These are phyloP conservation scores for Thalassiosira pacifica DNA, from an alignment of 352 stramenopile species.

Conservation along the genomic window DNA sequence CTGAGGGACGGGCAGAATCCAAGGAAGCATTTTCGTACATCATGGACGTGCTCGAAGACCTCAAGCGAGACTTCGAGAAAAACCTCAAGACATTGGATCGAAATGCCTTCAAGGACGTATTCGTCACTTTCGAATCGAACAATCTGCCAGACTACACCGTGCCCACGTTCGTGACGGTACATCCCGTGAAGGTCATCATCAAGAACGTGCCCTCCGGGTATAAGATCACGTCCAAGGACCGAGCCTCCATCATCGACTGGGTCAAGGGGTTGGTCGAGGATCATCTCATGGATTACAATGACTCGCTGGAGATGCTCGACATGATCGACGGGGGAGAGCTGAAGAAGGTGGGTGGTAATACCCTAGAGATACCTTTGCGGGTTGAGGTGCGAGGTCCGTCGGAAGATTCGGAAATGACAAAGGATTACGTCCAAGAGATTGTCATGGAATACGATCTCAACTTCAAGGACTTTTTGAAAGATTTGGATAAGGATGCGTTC, in stretches of 20 bases:
- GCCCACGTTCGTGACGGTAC: not conserved
- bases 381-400: not conserved
- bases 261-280: not conserved
- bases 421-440: not conserved
- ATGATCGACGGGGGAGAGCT: not conserved
- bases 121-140: not conserved
- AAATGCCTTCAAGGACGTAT: not conserved
- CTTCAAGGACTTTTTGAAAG: not conserved
- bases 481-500: not conserved
- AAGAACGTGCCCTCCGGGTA: not conserved
- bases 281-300: not conserved
- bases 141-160: not conserved
- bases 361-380: not conserved
- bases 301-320: not conserved
- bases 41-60: constrained; percentile 10
- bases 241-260: not conserved
- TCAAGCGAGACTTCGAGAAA: not conserved
- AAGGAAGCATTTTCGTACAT: not conserved
- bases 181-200: not conserved
- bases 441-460: not conserved
- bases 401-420: not conserved
- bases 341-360: not conserved
- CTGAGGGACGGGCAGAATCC: not conserved
- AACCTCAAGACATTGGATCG: constrained; percentile 8
- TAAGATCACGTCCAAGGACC: not conserved